Evolutionary conservation across 2,329 filamentous ascomycete species (phyloP), one percentile per base, ranked within the genome.

Genomic region (Diplodia corticola): DNA sequence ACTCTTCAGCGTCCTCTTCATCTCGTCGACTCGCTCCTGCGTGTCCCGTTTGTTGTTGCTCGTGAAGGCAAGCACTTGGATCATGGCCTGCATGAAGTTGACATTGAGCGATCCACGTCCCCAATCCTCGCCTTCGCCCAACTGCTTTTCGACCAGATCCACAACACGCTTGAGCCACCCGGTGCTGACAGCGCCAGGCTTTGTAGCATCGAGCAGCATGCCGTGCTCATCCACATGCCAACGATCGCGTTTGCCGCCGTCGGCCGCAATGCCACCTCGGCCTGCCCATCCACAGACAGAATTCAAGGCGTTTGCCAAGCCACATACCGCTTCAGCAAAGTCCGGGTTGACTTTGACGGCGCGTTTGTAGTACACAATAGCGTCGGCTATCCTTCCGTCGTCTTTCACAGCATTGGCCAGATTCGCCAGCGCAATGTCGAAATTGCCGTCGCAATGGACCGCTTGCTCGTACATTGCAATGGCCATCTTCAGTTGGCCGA

Each of bases 401-500:
- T 99, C 95, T 77, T 99, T 99, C 70, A 99, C 93, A 9, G 95
- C 95, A 76, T 99, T 99, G 65, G 95, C 95, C 24, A 99, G 84
- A 73, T 99, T 99, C 4, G 95, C 96, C 65, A 99, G 81, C 37
- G 95, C 95, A 73, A 99, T 99, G 74, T 99, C 95, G 73, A 99
- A 99, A 26, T 89, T 91, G n/a, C 88, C 88, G 77, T 99, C 95
- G 75, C 93, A 98, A 3, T 87, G 85, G 15, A 99, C 95, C 12
- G 95, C 95, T 70, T 92, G 89, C 78, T 98, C 93, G 74, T 99
- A 99, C 94, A 99, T 98, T 70, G 90, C 89, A 71, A 99, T 97
- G 0, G 95, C 95, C 55, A 92, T 86, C 70, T 93, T 89, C 15
- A 99, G 84, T 71, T 98, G 94, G 0, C 95, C 95, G 70, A 98